A percentile compares a stretch with the other conserved stretches of the same genome.
Evolutionary conservation across 257 asterid genomes (phyloP).

Genomic region (Primulina eburnea): DNA sequence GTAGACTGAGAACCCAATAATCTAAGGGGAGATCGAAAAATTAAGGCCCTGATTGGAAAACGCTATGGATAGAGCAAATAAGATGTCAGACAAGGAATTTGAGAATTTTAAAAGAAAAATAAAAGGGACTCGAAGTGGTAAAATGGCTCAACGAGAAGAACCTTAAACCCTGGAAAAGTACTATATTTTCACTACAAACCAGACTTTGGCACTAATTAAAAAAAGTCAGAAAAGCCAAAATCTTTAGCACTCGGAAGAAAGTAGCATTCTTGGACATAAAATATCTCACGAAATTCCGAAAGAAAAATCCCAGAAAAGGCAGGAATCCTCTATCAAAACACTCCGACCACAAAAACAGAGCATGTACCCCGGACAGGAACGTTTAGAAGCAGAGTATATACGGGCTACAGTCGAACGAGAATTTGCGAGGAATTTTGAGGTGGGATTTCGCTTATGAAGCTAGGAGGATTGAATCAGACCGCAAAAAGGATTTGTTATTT

Average conservation of each 20-base stretch:
- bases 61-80: constrained; percentile 24
- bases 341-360: background rate
- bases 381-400: constrained; percentile 15
- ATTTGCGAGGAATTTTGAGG: background rate
- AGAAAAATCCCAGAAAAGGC: constrained; percentile 11
- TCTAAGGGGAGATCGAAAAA: background rate
- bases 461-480: constrained; percentile 24
- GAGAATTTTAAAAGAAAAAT: too few relatives aligned
- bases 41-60: constrained; percentile 16
- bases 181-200: constrained; percentile 20
- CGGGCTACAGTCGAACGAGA: background rate
- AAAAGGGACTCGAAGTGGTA: background rate
- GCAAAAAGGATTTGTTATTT: constrained; percentile 12
- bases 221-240: constrained; percentile 29
- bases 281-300: constrained; percentile 14
- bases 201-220: constrained; percentile 13
- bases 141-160: constrained; percentile 20
- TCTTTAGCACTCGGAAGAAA: constrained; percentile 18
- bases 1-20: background rate
- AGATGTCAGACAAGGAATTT: background rate
- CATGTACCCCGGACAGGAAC: background rate
- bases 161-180: constrained; percentile 51
- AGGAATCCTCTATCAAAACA: constrained; percentile 10
- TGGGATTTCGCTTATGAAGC: constrained; percentile 22
- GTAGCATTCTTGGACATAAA: constrained; percentile 22